Evolutionary conservation across 352 stramenopile genomes (phyloP), one percentile per base, ranked within the genome.

Genomic region (Pythium utonaiense): DNA sequence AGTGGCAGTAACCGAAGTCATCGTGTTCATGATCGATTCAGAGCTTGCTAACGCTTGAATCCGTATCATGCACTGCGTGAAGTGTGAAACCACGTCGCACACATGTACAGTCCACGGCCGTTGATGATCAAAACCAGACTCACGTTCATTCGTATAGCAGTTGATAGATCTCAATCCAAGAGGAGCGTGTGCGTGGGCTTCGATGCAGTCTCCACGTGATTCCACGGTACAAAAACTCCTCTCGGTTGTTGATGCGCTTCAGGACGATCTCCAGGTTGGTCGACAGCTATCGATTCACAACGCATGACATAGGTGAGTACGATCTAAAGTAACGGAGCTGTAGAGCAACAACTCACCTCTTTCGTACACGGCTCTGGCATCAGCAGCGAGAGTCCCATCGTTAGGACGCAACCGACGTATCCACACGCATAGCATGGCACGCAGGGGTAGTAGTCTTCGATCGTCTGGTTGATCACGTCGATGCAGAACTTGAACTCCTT

Each of bases 401-500:
- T 81, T 21, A 71, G 66, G 48, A 88, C 71, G 41, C 82, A 91
- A 66, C 79, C 87, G 21, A 91, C 52, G 55, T 88, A 91, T 27
- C 74, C 79, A 50, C 74, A 83, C 3, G 70, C 74, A 27, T 86
- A 91, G 70, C 81, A 89, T n/a, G 81, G 76, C 2, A 83, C 53
- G 52, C 82, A 89, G 40, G 79, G 77, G 54, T 83, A 91, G 54
- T 85, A 89, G 67, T 91, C 78, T 22, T 87, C 77, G 17, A 84
- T 61, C 0, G 76, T 88, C 60, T 89, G 77, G 64, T 91, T 91
- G 69, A 91, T 78, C 17, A 86, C 70, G 21, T 88, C 73, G 27
- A 91, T 77, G 61, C 82, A 89, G 27, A 86, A 86, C 61, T 83
- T 76, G 73, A 91, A 91, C 63, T 89, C 79, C 50, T 84, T 87